These are phyloP conservation scores for Aspergillus baeticus DNA, from an alignment of 495 filamentous ascomycete species.

Conservation along the genomic window DNA sequence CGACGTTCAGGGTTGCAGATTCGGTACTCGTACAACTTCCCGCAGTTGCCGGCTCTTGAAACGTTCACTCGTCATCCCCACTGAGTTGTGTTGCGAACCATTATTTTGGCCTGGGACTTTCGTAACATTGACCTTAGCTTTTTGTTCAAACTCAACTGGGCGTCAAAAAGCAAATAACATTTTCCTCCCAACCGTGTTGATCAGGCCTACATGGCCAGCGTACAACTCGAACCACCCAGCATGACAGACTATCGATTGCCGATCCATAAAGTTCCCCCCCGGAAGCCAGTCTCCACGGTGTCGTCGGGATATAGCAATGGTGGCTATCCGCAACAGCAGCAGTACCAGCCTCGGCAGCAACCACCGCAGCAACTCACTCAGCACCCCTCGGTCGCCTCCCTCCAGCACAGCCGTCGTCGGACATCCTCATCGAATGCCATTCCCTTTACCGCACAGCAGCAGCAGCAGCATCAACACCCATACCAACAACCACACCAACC, in stretches of 20 bases:
- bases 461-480: constrained; percentile 22
- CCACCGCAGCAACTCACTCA: constrained; percentile 26
- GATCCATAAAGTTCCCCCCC: constrained; percentile 36
- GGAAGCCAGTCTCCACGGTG: constrained; percentile 33
- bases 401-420: constrained; percentile 52
- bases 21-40: background rate
- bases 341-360: constrained; percentile 6
- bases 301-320: constrained; percentile 37
- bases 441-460: constrained; percentile 37
- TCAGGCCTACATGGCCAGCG: constrained; percentile 28
- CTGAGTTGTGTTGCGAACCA: background rate
- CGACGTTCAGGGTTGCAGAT: background rate
- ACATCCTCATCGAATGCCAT: constrained; percentile 62
- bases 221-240: constrained; percentile 30
- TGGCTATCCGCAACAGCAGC: constrained; percentile 22
- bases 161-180: constrained; percentile 4
- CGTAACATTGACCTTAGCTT: background rate
- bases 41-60: background rate
- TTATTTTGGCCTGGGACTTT: background rate
- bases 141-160: background rate
- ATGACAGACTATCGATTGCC: constrained; percentile 48
- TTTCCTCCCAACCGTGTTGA: background rate
- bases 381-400: constrained; percentile 29
- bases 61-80: background rate
- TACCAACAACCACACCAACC: constrained; percentile 19